These are phyloP conservation scores for Fusarium tuaranense DNA, from an alignment of 2,329 filamentous ascomycete genomes.

Conservation along the genomic window DNA sequence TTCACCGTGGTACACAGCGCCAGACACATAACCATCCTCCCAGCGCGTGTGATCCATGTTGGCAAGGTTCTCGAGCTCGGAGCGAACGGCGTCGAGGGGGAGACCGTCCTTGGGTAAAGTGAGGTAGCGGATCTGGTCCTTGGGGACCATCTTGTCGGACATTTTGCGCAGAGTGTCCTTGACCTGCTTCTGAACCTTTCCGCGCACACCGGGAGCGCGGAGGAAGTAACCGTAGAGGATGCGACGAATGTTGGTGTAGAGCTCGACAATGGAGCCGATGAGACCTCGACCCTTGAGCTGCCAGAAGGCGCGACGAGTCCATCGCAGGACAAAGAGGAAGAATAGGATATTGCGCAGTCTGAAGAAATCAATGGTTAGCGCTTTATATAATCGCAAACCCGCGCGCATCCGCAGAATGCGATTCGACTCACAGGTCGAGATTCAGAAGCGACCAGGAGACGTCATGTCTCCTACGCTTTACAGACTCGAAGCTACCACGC, in stretches of 20 bases:
- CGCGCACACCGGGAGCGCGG: slow-evolving; percentile 85
- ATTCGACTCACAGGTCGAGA: slow-evolving; percentile 73
- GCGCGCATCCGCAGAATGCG: neutral
- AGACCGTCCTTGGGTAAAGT: slow-evolving; percentile 86
- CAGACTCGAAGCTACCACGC: slow-evolving; percentile 72
- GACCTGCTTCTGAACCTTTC: slow-evolving; percentile 87
- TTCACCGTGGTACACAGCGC: slow-evolving; percentile 96
- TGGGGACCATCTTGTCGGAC: slow-evolving; percentile 84
- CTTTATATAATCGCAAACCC: neutral
- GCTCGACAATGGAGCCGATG: slow-evolving; percentile 79
- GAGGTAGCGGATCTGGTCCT: slow-evolving; percentile 78
- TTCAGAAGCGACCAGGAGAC: slow-evolving; percentile 72
- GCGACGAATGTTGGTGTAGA: slow-evolving; percentile 78
- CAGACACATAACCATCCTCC: slow-evolving; percentile 95
- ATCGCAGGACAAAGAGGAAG: slow-evolving; percentile 86
- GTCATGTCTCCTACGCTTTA: slow-evolving; percentile 67
- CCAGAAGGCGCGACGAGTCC: slow-evolving; percentile 82
- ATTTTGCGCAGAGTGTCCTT: slow-evolving; percentile 83
- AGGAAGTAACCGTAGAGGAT: slow-evolving; percentile 88
- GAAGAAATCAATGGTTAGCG: neutral
- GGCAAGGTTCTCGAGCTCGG: slow-evolving; percentile 82
- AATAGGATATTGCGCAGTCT: slow-evolving; percentile 91
- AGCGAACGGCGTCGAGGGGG: slow-evolving; percentile 80
- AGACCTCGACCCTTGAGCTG: slow-evolving; percentile 91
- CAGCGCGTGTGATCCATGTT: slow-evolving; percentile 94